phyloP scores from a whole-genome alignment of 768 basidiomycete genomes.

The Solioccasus polychromus region DNA sequence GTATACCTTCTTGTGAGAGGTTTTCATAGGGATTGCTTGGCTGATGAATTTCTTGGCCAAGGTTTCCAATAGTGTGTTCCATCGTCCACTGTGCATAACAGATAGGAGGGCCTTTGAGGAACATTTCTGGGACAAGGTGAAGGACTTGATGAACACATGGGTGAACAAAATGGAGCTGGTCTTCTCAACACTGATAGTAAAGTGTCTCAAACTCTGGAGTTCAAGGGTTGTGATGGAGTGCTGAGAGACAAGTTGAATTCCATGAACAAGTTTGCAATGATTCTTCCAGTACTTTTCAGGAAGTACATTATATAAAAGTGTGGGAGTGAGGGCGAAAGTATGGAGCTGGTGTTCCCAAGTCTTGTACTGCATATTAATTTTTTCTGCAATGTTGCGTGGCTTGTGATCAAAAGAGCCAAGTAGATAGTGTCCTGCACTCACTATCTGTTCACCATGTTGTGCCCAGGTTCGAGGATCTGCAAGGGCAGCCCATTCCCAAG shows the following conservation, averaged over 20 bases:
- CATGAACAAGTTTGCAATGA: slow-evolving; percentile 21
- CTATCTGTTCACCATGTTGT: slow-evolving; percentile 15
- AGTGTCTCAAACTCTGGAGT: slow-evolving; percentile 27
- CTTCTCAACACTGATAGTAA: slow-evolving; percentile 22
- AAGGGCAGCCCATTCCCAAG: slow-evolving; percentile 35
- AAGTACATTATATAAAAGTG: slow-evolving; percentile 14
- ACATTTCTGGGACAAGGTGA: not conserved
- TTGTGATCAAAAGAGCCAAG: slow-evolving; percentile 20
- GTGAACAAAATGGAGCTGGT: slow-evolving; percentile 30
- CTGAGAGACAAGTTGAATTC: slow-evolving; percentile 22
- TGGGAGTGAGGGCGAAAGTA: slow-evolving; percentile 17
- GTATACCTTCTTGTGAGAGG: not conserved
- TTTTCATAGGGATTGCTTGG: slow-evolving; percentile 2
- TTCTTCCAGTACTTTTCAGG: slow-evolving; percentile 15
- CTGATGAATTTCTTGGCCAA: slow-evolving; percentile 24
- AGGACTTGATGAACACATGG: slow-evolving; percentile 27
- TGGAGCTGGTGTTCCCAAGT: slow-evolving; percentile 25
- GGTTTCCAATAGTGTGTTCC: slow-evolving; percentile 27
- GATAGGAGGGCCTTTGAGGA: not conserved
- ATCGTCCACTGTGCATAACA: slow-evolving; percentile 31
- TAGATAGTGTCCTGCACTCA: slow-evolving; percentile 3
- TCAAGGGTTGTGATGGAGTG: slow-evolving; percentile 11
- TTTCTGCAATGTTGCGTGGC: slow-evolving; percentile 24
- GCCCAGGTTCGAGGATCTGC: slow-evolving; percentile 9
- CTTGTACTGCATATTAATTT: slow-evolving; percentile 29